These are phyloP conservation scores for Yarrowia osloensis DNA, from an alignment of 805 yeast genomes.

Conservation along the genomic window DNA sequence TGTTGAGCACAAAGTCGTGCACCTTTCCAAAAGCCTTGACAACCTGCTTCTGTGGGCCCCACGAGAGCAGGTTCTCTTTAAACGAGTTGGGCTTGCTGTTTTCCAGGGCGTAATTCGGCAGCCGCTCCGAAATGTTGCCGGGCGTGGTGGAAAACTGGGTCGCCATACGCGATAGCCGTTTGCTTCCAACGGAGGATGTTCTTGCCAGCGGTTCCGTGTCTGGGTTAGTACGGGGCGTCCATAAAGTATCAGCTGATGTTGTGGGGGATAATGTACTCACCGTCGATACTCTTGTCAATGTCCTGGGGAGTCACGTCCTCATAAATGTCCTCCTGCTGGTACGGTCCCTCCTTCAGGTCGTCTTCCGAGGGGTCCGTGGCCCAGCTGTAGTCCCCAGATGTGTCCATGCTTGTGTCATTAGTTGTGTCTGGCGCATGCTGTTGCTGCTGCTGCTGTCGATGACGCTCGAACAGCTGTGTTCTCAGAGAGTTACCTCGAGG, in stretches of 20 bases:
- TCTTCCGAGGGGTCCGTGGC: slow-evolving; percentile 13
- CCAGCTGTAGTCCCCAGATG: slow-evolving; percentile 15
- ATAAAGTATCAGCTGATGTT: background rate
- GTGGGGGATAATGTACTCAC: slow-evolving; percentile 13
- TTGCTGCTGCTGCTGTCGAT: slow-evolving; percentile 18
- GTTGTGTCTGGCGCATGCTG: background rate
- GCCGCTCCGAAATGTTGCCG: slow-evolving; percentile 22
- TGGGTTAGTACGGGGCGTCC: background rate
- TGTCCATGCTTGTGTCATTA: background rate
- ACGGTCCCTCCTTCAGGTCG: slow-evolving; percentile 18
- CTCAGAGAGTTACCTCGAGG: slow-evolving; percentile 29
- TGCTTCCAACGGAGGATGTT: slow-evolving; percentile 16
- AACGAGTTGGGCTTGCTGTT: slow-evolving; percentile 26
- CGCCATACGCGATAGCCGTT: slow-evolving; percentile 21
- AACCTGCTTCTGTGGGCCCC: slow-evolving; percentile 16
- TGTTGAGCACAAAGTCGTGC: slow-evolving; percentile 39
- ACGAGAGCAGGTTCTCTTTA: slow-evolving; percentile 11
- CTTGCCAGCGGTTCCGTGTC: slow-evolving; percentile 10
- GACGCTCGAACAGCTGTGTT: slow-evolving; percentile 30
- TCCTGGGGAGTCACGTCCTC: slow-evolving; percentile 20
- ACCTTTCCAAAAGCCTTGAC: background rate
- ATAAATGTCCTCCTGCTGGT: slow-evolving; percentile 2
- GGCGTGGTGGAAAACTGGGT: slow-evolving; percentile 26
- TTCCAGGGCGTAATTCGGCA: slow-evolving; percentile 22
- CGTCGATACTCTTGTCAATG: slow-evolving; percentile 20